Conservation (phyloP, 306 rosid genomes). For the Boehmeria nivea region DNA sequence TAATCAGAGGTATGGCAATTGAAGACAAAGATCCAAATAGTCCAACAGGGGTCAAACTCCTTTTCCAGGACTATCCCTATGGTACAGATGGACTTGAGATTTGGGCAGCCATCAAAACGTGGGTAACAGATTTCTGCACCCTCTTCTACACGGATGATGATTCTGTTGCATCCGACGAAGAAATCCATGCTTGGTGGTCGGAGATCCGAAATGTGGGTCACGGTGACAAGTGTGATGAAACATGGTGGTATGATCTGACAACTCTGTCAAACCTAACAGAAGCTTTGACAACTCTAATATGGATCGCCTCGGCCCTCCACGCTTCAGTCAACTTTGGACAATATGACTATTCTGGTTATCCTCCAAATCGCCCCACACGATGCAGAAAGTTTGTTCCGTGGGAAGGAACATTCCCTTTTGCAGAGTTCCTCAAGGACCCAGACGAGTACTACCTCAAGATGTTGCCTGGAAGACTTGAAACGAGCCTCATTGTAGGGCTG, state of each 20-base stretch:
- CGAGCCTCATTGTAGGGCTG: too few relatives aligned
- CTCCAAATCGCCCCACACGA: conserved; percentile 50
- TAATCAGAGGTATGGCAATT: conserved; percentile 63
- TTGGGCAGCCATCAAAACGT: conserved; percentile 45
- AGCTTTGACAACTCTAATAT: conserved; percentile 59
- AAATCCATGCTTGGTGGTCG: conserved; percentile 64
- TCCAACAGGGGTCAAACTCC: conserved; percentile 44
- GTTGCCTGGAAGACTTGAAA: too few relatives aligned
- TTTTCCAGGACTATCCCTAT: conserved; percentile 58
- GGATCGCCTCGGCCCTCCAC: conserved; percentile 63
- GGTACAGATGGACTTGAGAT: conserved; percentile 52
- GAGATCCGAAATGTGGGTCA: conserved; percentile 48
- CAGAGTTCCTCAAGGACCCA: conserved; percentile 58
- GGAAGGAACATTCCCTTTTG: conserved; percentile 62
- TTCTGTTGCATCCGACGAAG: conserved; percentile 35
- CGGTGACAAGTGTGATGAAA: conserved; percentile 54
- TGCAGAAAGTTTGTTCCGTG: conserved; percentile 47
- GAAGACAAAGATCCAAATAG: conserved; percentile 46
- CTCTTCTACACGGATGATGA: conserved; percentile 42
- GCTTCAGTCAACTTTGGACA: conserved; percentile 65
- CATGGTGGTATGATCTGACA: conserved; percentile 42
- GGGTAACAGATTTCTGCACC: conserved; percentile 48
- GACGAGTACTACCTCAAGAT: conserved; percentile 45
- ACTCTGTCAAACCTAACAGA: conserved; percentile 43
- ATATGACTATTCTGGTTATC: conserved; percentile 48